Evolutionary conservation across 2,329 filamentous ascomycete species (phyloP), one percentile per base, ranked within the genome.

Genomic region (Phyllosticta paracitricarpa): DNA sequence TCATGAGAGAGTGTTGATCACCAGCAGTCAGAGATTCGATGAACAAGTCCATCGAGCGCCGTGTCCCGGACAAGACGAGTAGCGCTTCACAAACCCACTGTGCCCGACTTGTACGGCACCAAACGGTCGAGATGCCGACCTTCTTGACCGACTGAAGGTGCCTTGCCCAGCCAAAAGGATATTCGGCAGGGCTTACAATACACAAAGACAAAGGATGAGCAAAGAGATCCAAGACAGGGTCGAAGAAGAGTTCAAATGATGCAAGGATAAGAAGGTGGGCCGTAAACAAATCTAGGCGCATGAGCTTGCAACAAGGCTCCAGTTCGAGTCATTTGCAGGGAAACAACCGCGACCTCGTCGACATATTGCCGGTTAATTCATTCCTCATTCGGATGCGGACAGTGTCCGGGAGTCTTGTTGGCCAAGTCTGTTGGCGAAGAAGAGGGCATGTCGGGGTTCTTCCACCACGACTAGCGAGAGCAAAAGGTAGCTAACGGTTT

Each of bases 401-500:
- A 48, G 40, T 48, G 6, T n/a, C 12, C 40, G 7, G 4, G n/a
- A n/a, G 17, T 48, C 40, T n/a, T n/a, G 7, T n/a, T n/a, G 40
- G 40, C 40, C 40, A 19, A 48, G 7, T n/a, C 17, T 6, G 40
- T 14, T 7, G 14, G 19, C 19, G n/a, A 48, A n/a, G 40, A 19
- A n/a, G 40, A 48, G 40, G 17, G 40, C 1, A 48, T 14, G 40
- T n/a, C 14, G 40, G 40, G 40, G 40, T 48, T 48, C 40, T 48
- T 48, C n/a, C 14, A 48, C 40, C 40, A 48, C 17, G 17, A 6
- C 40, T 48, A 48, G 40, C 40, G 40, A 48, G 40, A n/a, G 17
- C 40, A 17, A 48, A 48, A 48, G 10, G 25, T 51, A 54, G 58
- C 58, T 61, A 61, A 61, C 58, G 58, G 53, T 51, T 56, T 61